Evolutionary conservation across 768 basidiomycete species (phyloP), one percentile per base, ranked within the genome.

Genomic region (Mycena rosella): DNA sequence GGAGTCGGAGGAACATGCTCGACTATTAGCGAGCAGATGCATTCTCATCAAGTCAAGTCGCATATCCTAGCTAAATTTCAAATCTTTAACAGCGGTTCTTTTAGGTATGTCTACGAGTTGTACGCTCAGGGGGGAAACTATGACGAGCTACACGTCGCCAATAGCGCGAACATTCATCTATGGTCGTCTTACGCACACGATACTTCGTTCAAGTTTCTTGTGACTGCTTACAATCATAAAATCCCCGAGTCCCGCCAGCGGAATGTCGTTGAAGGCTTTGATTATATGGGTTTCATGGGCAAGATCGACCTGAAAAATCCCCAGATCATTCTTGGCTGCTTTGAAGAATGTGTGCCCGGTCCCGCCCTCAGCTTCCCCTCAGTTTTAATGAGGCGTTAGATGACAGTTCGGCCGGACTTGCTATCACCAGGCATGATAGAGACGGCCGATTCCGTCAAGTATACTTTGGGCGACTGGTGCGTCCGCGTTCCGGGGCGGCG

Each of bases 381-480:
- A 34, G 27, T 26, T 60, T 56, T 68, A 38, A 44, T 55, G 26
- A 24, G 14, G 20, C 40, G 52, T 32, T 57, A 89, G 89, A 93
- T 74, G 78, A 80, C 13, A 85, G 85, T 64, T 82, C 82, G 48
- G 81, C 80, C n/a, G 84, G 85, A 20, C 76, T 77, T 20, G 81
- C 83, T 14, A 80, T 86, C 42, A 78, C 79, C 7, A 81, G 82
- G 73, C 81, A 87, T 63, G 87, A 91, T 74, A 87, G 87, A 24
- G 90, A 93, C 68, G 89, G 89, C n/a, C 77, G 85, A 22, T 92
- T 94, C 74, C 82, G 82, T 48, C 88, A 90, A 66, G 87, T 90
- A 13, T 96, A 90, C 77, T 93, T 96, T 71, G 95, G 95, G 73
- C 91, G 91, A 84, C 89, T 95, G 90, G 95, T 96, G 80, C 78